Evolutionary conservation across 371 early-diverging fungal species (phyloP), one percentile per base, ranked within the genome.

Genomic region (Chytridiales sp.): DNA sequence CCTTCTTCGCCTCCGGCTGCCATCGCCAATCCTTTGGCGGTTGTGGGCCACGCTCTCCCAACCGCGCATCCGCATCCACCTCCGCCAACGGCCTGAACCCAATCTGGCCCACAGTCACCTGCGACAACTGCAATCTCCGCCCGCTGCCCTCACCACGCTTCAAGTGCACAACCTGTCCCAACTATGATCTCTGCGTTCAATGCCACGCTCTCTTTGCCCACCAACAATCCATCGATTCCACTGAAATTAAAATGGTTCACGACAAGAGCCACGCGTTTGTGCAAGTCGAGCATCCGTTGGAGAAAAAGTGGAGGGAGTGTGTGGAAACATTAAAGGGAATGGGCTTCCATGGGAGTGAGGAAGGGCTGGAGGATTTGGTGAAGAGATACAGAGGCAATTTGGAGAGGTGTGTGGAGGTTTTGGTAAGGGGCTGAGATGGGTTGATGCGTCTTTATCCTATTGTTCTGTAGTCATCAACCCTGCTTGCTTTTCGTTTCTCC

Each of bases 111-210:
- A 36, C 36, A 30, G 59, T 73, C 4, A 34, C 47, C 32, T 73
- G 73, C 57, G 73, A 73, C 51, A 64, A 62, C 17, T 73, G 73
- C 58, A 61, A 65, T 49, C 39, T 43, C 32, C 32, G 42, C 21
- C 9, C 36, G 11, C 56, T 69, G 47, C 2, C 53, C 19, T 69
- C 70, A 1, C 42, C 52, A 3, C 57, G 74, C 6, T 54, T 53
- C 70, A 66, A 61, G 47, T 73, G 74, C 52, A 27, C 17, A 22
- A 38, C 26, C 1, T 73, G 74, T 56, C 60, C 49, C 24, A 66
- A 73, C 59, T 70, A 59, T 49, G 74, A 74, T 38, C 57, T 74
- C 21, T 74, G 74, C 52, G 51, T 32, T 13, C 24, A 26, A 13
- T 72, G 72, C 54, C 34, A 56, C 31, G 52, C 47, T 13, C n/a